Base-by-base conservation (phyloP, 1,284 basidiomycete species). In the Psilocybe mexicana region DNA sequence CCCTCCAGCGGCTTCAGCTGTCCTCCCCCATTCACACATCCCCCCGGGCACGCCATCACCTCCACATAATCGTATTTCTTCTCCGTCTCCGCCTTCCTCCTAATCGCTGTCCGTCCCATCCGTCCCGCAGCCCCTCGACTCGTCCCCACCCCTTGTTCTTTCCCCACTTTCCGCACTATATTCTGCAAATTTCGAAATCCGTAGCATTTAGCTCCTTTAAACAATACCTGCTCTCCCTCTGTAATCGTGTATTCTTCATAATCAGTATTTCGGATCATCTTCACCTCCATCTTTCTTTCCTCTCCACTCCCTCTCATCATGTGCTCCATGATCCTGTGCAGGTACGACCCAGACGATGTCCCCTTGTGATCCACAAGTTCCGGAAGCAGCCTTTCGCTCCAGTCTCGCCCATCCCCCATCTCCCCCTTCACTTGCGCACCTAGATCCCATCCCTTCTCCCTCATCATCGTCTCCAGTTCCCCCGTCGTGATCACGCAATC, bases 181-280 rank as follows among this genome's bases (percentile, higher is more conserved):
- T 98, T 99, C 74, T 99, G 96, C 54, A 99, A 78, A 72, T 99
- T 99, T 54, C 94, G 84, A 78, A 99, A 99, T 2, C 97, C 97
- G 69, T 98, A 99, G 73, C 95, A 98, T 63, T 91, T 93, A 2
- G 96, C 94, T 2, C 94, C 96, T 64, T 88, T 89, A 79, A 98
- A 98, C 24, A 99, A 77, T 28, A 90, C 78, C 56, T 82, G 79
- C 43, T 83, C 85, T 12, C 63, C 70, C 53, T 64, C 80, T n/a
- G 85, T 82, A 11, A 96, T 78, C 14, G 80, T 80, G 60, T 85
- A 86, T 61, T 86, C 84, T 62, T 85, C 83, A 61, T 83, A 83
- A 61, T 86, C 84, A 6, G 79, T 74, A 49, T 81, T 80, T 43
- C 84, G 84, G 52, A 86, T 70, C 52, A 69, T 74, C 57, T 80